These are phyloP conservation scores for Trametes meyenii DNA, from an alignment of 768 basidiomycete species.

Conservation along the genomic window DNA sequence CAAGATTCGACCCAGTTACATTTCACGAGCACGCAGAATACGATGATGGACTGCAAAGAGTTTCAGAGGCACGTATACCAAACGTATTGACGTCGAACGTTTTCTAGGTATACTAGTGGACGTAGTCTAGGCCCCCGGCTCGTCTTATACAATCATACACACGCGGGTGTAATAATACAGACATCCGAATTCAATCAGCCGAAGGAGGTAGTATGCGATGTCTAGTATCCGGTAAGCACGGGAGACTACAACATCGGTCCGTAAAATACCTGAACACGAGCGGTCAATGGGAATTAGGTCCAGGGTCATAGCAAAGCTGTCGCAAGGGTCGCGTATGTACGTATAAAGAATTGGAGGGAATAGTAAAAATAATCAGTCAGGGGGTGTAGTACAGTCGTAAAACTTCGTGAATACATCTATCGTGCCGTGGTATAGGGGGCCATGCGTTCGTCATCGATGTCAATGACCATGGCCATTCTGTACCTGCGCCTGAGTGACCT, in stretches of 20 bases:
- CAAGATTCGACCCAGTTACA: not conserved
- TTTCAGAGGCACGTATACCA: too few species aligned
- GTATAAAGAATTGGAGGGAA: not conserved
- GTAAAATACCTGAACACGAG: not conserved
- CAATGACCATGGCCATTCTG: slow-evolving; percentile 7
- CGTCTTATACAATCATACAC: too few species aligned
- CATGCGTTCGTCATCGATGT: not conserved
- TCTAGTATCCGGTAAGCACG: not conserved
- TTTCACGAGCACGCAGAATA: too few species aligned
- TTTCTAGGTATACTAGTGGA: too few species aligned
- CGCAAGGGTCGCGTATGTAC: not conserved
- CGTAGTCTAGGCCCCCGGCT: too few species aligned
- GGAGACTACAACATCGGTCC: not conserved
- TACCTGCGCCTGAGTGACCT: slow-evolving; percentile 5
- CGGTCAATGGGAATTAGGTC: slow-evolving; percentile 1
- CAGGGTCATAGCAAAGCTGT: not conserved
- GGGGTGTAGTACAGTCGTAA: slow-evolving; percentile 12
- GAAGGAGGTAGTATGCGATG: not conserved
- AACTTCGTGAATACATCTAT: slow-evolving; percentile 14
- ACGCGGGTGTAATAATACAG: too few species aligned
- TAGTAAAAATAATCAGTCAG: not conserved
- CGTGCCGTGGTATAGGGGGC: not conserved
- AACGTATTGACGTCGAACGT: too few species aligned
- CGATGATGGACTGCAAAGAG: too few species aligned
- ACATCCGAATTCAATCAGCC: too few species aligned